These are phyloP conservation scores for Monilinia fructigena DNA, from an alignment of 2,329 filamentous ascomycete species.

Conservation along the genomic window DNA sequence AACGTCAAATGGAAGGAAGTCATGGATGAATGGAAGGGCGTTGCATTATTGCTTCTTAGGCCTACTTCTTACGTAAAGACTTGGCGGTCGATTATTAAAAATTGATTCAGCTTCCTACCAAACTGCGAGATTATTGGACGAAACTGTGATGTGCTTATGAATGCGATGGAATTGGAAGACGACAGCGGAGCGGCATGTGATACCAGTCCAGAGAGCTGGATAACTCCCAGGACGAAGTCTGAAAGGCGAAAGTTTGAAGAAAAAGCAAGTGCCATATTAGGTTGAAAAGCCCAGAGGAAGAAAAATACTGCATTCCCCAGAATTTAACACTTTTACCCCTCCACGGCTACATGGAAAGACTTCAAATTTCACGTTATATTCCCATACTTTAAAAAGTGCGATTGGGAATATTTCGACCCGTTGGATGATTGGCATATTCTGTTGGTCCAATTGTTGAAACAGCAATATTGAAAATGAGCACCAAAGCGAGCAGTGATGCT, in stretches of 20 bases:
- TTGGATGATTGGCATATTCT: not conserved
- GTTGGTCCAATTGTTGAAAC: not conserved
- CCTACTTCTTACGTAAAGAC: slow-evolving; percentile 21
- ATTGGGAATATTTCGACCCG: not conserved
- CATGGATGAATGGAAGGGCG: slow-evolving; percentile 24
- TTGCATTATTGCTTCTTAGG: slow-evolving; percentile 22
- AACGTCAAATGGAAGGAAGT: slow-evolving; percentile 23
- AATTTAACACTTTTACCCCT: not conserved
- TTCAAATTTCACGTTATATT: not conserved
- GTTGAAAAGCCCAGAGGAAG: not conserved
- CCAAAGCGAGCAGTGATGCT: not conserved
- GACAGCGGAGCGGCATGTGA: not conserved
- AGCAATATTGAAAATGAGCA: not conserved
- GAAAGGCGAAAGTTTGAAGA: not conserved
- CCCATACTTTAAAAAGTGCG: not conserved
- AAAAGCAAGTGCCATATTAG: not conserved
- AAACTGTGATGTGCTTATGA: slow-evolving; percentile 15
- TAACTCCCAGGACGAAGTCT: not conserved
- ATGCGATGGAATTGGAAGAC: not conserved
- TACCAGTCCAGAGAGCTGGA: not conserved
- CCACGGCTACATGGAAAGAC: not conserved
- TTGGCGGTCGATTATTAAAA: slow-evolving; percentile 22
- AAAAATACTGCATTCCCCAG: not conserved
- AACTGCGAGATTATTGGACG: slow-evolving; percentile 2
- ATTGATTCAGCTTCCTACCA: slow-evolving; percentile 24